A percentile compares a stretch with the other conserved stretches of the same genome.
These are phyloP conservation scores for Cryphonectria parasitica DNA, from an alignment of 2,329 filamentous ascomycete genomes.

Conservation along the genomic window DNA sequence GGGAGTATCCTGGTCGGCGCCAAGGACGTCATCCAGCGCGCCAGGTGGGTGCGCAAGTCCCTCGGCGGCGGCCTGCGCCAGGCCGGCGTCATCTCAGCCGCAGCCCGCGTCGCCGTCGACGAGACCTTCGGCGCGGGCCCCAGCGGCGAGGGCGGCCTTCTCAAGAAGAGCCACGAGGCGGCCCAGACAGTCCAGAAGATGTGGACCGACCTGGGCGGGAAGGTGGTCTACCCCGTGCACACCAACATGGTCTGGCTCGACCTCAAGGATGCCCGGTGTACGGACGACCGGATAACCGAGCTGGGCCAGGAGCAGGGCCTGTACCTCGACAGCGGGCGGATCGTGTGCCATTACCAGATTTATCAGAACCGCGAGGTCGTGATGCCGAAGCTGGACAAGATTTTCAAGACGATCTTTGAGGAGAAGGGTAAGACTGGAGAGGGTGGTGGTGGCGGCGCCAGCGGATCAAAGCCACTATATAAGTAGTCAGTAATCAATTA, in stretches of 20 bases:
- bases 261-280: conserved; percentile 61
- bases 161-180: conserved; percentile 62
- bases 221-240: conserved; percentile 69
- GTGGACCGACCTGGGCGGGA: conserved; percentile 73
- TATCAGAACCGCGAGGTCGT: conserved; percentile 63
- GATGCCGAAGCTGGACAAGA: conserved; percentile 56
- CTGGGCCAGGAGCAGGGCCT: conserved; percentile 49
- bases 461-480: conserved; percentile 13
- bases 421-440: conserved; percentile 31
- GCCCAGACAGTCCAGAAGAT: conserved; percentile 63
- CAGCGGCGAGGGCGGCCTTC: conserved; percentile 62
- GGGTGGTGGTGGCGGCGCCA: conserved; percentile 4
- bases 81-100: conserved; percentile 74
- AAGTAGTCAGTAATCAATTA: conserved; percentile 8
- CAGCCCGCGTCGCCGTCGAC: conserved; percentile 76
- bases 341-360: conserved; percentile 64
- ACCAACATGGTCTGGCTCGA: conserved; percentile 96
- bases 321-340: conserved; percentile 43
- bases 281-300: conserved; percentile 42
- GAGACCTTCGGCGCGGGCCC: conserved; percentile 71
- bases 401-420: conserved; percentile 51
- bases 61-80: conserved; percentile 81
- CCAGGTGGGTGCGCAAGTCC: conserved; percentile 77
- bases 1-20: conserved; percentile 52
- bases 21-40: conserved; percentile 63